Evolutionary conservation across 257 asterid genomes (phyloP).

Genomic region (Scutellaria baicalensis): DNA sequence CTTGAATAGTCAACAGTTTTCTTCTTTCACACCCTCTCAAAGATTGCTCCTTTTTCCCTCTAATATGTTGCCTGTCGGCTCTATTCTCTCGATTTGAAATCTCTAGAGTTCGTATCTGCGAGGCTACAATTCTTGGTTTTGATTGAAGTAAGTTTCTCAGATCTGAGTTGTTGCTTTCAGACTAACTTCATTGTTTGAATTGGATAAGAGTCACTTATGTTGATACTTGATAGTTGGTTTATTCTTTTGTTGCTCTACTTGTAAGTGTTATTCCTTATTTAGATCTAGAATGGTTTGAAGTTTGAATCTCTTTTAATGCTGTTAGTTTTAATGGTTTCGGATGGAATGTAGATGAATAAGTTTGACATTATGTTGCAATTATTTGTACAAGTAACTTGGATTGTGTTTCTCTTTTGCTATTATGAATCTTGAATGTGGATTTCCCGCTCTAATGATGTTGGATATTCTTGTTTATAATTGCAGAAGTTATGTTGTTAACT

Average conservation of each 20-base stretch:
- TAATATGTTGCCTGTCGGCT: not conserved
- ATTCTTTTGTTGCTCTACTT: not conserved
- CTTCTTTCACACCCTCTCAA: conserved; percentile 1
- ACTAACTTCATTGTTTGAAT: conserved; percentile 9
- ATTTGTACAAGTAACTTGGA: not conserved
- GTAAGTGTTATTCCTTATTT: not conserved
- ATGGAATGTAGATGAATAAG: conserved; percentile 9
- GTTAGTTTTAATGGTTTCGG: conserved; percentile 6
- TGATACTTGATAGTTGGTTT: not conserved
- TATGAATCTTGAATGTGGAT: conserved; percentile 1
- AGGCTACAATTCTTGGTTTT: conserved; percentile 8
- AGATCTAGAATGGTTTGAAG: conserved; percentile 36
- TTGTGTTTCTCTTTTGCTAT: conserved; percentile 8
- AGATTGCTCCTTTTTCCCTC: conserved; percentile 9
- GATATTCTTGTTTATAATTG: conserved; percentile 1
- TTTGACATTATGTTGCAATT: not conserved
- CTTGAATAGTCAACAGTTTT: not conserved
- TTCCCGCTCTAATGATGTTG: not conserved
- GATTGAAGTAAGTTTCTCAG: conserved; percentile 57
- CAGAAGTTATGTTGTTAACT: not conserved
- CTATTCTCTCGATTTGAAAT: conserved; percentile 17
- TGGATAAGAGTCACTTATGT: conserved; percentile 11
- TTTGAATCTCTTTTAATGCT: conserved; percentile 19
- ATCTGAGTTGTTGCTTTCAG: conserved; percentile 36
- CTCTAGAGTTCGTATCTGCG: not conserved